Percentiles rank a stretch among this genome's conserved stretches.
Evolutionary conservation across 2,329 filamentous ascomycete species (phyloP).

Genomic region (Cercospora canescens): DNA sequence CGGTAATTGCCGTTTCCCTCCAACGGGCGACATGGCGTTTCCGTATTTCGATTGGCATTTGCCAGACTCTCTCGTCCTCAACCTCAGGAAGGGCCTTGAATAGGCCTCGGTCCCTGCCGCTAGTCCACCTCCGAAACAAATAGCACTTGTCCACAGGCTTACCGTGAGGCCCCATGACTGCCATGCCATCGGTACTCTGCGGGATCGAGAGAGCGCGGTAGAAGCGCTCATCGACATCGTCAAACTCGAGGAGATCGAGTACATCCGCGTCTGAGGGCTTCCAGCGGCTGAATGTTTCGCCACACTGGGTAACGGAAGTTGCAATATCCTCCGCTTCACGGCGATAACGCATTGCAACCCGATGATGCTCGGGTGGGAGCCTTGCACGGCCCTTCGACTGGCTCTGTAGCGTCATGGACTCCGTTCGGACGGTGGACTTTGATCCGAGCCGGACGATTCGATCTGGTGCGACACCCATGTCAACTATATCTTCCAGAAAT

Average conservation of each 20-base stretch:
- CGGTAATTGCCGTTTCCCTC: constrained; percentile 40
- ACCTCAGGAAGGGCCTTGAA: constrained; percentile 38
- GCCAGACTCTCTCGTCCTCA: constrained; percentile 52
- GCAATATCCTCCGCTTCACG: too few species aligned
- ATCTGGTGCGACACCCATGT: constrained; percentile 46
- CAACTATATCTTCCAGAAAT: constrained; percentile 56
- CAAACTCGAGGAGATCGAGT: too few species aligned
- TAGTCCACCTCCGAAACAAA: constrained; percentile 56
- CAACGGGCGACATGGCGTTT: constrained; percentile 25
- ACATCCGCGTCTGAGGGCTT: too few species aligned
- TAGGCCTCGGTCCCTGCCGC: constrained; percentile 48
- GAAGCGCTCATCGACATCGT: too few species aligned
- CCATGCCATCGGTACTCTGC: too few species aligned
- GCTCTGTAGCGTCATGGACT: constrained; percentile 38
- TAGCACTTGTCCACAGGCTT: constrained; percentile 50
- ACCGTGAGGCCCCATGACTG: constrained; percentile 46
- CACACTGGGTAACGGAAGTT: too few species aligned
- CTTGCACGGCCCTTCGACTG: too few species aligned
- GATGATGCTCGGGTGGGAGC: too few species aligned
- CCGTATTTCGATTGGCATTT: constrained; percentile 45
- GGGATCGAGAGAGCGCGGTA: too few species aligned
- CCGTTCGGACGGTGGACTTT: constrained; percentile 52
- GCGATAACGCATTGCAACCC: too few species aligned
- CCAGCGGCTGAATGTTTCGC: too few species aligned
- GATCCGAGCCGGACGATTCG: constrained; percentile 63